Conservation (phyloP, 495 filamentous ascomycete genomes). For the Talaromyces adpressus region DNA sequence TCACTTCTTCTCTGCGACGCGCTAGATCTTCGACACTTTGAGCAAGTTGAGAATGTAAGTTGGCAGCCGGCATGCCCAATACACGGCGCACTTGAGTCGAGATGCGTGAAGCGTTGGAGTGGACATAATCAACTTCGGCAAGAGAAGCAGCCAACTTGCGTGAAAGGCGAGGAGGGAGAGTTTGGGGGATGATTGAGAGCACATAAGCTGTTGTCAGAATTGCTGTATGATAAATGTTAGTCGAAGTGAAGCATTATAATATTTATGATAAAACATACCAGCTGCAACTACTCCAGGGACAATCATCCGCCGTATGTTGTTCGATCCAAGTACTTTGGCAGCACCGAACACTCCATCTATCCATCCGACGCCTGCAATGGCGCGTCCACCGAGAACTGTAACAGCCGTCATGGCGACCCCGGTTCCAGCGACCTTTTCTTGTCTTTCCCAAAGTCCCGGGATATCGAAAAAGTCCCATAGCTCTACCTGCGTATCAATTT, state of each 20-base stretch:
- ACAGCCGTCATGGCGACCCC: constrained; percentile 89
- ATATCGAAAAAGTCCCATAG: constrained; percentile 91
- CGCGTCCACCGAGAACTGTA: constrained; percentile 73
- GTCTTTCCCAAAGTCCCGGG: constrained; percentile 69
- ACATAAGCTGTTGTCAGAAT: constrained; percentile 69
- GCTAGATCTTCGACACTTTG: constrained; percentile 77
- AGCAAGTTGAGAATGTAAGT: constrained; percentile 70
- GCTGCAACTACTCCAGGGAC: constrained; percentile 70
- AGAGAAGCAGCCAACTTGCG: constrained; percentile 77
- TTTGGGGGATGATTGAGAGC: constrained; percentile 75
- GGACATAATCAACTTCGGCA: constrained; percentile 79
- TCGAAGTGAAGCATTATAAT: constrained; percentile 5
- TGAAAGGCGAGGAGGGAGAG: constrained; percentile 80
- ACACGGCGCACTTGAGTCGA: constrained; percentile 77
- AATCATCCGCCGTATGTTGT: constrained; percentile 74
- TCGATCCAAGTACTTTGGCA: constrained; percentile 71
- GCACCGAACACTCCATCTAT: constrained; percentile 79
- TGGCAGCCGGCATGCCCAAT: constrained; percentile 74
- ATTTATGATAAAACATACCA: constrained; percentile 49
- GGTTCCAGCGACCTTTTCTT: constrained; percentile 90
- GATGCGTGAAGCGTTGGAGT: constrained; percentile 79
- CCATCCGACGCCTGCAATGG: constrained; percentile 81
- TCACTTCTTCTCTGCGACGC: constrained; percentile 67
- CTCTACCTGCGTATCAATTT: constrained; percentile 82
- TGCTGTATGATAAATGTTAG: constrained; percentile 46